Evolutionary conservation across 2,329 filamentous ascomycete species (phyloP).

Genomic region (Diaporthe citri): DNA sequence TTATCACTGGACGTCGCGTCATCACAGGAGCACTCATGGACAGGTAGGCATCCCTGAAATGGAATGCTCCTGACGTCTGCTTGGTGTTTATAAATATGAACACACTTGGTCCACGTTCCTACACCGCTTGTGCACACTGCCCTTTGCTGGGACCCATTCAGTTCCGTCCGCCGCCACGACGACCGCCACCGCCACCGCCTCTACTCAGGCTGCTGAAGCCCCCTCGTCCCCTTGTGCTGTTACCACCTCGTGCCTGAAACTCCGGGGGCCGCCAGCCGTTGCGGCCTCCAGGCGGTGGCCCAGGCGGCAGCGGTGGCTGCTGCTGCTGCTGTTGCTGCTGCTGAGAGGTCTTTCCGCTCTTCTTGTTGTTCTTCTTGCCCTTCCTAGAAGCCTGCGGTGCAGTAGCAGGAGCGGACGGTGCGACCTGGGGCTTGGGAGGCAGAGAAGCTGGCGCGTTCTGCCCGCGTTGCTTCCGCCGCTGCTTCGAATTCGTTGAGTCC

Average conservation of each 20-base stretch:
- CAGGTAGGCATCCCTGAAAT: background rate
- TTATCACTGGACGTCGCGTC: background rate
- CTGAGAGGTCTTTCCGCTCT: conserved; percentile 22
- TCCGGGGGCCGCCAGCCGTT: conserved; percentile 24
- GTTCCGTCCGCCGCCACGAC: conserved; percentile 18
- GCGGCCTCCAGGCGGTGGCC: background rate
- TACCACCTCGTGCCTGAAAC: conserved; percentile 21
- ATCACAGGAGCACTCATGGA: background rate
- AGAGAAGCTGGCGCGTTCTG: conserved; percentile 6
- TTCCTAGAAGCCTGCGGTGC: conserved; percentile 30
- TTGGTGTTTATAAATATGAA: background rate
- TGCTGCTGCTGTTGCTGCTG: conserved; percentile 12
- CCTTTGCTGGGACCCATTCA: background rate
- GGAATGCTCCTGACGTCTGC: background rate
- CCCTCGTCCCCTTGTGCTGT: conserved; percentile 31
- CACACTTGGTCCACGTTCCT: background rate
- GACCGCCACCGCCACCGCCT: conserved; percentile 28
- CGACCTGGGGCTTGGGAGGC: conserved; percentile 28
- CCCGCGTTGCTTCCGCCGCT: conserved; percentile 28
- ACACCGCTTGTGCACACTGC: background rate
- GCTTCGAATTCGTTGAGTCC: conserved; percentile 3
- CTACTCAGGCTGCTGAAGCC: conserved; percentile 37
- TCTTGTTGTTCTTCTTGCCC: conserved; percentile 30
- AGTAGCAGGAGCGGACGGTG: background rate
- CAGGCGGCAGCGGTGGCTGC: conserved; percentile 30